Conservation (phyloP, 371 early-diverging fungal genomes). For the Caulochytrium protostelioides region DNA sequence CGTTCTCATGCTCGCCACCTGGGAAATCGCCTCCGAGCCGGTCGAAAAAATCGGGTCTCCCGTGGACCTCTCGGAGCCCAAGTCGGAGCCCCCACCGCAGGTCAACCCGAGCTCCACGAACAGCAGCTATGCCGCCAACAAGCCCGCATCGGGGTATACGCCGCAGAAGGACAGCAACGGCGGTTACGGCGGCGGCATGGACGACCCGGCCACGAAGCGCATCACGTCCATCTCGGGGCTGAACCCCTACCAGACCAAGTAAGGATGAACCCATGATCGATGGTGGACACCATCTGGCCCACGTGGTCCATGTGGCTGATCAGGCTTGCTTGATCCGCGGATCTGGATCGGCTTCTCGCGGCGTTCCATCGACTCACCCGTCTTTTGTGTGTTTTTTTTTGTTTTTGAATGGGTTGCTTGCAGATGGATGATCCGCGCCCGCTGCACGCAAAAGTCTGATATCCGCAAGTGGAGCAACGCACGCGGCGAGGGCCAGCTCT, state of each 20-base stretch:
- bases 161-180: constrained; percentile 1
- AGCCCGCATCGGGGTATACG: too few species aligned
- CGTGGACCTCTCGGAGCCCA: constrained; percentile 7
- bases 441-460: constrained; percentile 59
- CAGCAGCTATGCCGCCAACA: too few species aligned
- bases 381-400: not conserved
- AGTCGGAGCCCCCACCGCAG: not conserved
- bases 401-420: not conserved
- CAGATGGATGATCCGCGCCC: constrained; percentile 76
- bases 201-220: constrained; percentile 11
- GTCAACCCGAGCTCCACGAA: constrained; percentile 4
- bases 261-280: not conserved
- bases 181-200: constrained; percentile 7
- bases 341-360: not conserved
- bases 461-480: constrained; percentile 61
- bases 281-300: not conserved
- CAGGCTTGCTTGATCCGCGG: not conserved
- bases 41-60: too few species aligned
- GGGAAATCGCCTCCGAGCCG: too few species aligned
- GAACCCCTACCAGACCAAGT: constrained; percentile 48
- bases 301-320: not conserved
- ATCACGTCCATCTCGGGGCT: constrained; percentile 25
- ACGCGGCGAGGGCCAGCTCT: constrained; percentile 64
- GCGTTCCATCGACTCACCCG: not conserved
- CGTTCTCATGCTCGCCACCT: too few species aligned